Conservation (phyloP, 1,139 yeast species). For the Taphrina sp. region DNA sequence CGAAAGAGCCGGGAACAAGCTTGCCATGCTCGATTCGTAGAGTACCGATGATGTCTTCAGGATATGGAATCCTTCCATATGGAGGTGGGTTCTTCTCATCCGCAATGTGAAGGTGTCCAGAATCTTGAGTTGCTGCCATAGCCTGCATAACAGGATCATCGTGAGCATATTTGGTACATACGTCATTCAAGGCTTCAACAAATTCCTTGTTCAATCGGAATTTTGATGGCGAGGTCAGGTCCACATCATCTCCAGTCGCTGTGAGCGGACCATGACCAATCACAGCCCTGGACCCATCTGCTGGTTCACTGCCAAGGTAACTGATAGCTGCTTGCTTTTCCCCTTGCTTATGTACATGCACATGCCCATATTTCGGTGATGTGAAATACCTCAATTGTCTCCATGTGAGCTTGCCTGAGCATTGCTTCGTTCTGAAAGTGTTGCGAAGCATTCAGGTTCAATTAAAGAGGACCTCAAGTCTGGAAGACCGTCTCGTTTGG, state of each 20-base stretch:
- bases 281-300: slow-evolving; percentile 13
- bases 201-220: slow-evolving; percentile 13
- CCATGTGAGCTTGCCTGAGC: background rate
- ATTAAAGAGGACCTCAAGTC: too few species aligned
- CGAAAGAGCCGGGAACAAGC: slow-evolving; percentile 22
- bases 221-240: slow-evolving; percentile 11
- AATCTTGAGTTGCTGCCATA: slow-evolving; percentile 61
- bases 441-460: too few species aligned
- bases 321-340: slow-evolving; percentile 14
- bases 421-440: too few species aligned
- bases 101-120: slow-evolving; percentile 65
- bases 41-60: slow-evolving; percentile 71
- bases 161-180: slow-evolving; percentile 44
- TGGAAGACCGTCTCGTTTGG: too few species aligned
- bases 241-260: slow-evolving; percentile 9
- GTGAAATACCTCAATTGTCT: background rate
- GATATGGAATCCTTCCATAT: slow-evolving; percentile 68
- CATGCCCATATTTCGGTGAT: slow-evolving; percentile 11
- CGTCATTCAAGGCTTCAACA: slow-evolving; percentile 42
- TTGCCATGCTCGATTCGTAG: slow-evolving; percentile 54
- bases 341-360: slow-evolving; percentile 15
- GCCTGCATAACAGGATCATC: slow-evolving; percentile 60
- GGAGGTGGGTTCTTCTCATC: slow-evolving; percentile 68
- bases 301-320: background rate
- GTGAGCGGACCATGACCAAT: slow-evolving; percentile 22